Conservation (phyloP, 2,329 filamentous ascomycete species). For the Chaetomium olivaceum region DNA sequence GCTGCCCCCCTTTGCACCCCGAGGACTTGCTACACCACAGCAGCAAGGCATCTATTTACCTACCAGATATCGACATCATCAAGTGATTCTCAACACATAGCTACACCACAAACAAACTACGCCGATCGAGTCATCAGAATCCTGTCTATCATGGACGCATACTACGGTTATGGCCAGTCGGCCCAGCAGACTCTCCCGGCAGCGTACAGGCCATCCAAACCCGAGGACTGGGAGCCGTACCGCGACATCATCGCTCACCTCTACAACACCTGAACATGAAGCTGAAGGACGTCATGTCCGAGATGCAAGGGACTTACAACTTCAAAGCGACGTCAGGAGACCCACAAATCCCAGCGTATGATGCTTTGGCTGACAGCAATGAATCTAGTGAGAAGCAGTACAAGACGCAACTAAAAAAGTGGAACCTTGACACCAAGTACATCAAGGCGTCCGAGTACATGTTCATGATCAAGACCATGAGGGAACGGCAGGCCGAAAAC, state of each 20-base stretch:
- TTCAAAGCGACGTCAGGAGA: conserved; percentile 39
- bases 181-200: conserved; percentile 14
- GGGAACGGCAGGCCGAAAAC: conserved; percentile 30
- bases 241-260: conserved; percentile 34
- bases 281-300: conserved; percentile 42
- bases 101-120: neutral
- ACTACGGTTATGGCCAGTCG: conserved; percentile 23
- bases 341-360: neutral
- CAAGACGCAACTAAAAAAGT: conserved; percentile 40
- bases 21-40: neutral
- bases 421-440: conserved; percentile 40
- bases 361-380: neutral
- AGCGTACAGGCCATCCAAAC: conserved; percentile 33
- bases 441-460: conserved; percentile 39
- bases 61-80: neutral
- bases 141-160: conserved; percentile 20
- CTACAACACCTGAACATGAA: conserved; percentile 38
- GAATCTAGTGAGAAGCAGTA: conserved; percentile 36
- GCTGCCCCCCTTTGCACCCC: neutral
- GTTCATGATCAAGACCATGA: conserved; percentile 37
- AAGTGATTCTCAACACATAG: neutral
- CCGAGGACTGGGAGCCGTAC: conserved; percentile 40
- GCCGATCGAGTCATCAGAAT: neutral
- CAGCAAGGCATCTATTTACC: neutral
- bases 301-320: conserved; percentile 36